These are phyloP conservation scores for Cladosporium oxysporum DNA, from an alignment of 2,329 filamentous ascomycete species.

Conservation along the genomic window DNA sequence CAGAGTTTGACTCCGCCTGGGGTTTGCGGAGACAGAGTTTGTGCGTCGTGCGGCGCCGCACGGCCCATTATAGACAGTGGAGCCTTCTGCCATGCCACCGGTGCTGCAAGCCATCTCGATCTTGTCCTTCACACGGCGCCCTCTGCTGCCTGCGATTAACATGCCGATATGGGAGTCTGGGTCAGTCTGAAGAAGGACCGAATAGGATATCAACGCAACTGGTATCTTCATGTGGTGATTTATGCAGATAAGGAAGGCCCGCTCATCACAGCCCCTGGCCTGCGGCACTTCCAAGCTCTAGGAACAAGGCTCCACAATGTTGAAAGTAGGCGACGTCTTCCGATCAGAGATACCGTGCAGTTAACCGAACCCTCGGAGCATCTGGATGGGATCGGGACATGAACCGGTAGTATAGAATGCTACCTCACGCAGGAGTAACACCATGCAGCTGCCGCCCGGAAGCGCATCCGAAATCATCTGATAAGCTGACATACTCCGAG, in stretches of 20 bases:
- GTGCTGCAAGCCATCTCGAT: background rate
- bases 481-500: background rate
- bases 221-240: background rate
- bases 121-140: background rate
- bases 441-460: background rate
- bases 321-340: background rate
- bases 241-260: background rate
- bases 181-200: background rate
- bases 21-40: background rate
- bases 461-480: background rate
- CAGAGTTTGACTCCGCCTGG: background rate
- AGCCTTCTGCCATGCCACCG: background rate
- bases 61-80: background rate
- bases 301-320: background rate
- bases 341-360: background rate
- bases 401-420: background rate
- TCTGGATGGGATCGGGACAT: background rate
- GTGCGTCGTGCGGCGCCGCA: background rate
- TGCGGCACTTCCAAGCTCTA: background rate
- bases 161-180: background rate
- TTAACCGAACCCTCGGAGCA: background rate
- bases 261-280: background rate
- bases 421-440: background rate
- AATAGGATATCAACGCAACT: background rate
- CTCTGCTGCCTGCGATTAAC: background rate